A percentile compares a stretch with the other conserved stretches of the same genome.
These are phyloP conservation scores for Balansia obtecta DNA, from an alignment of 2,329 filamentous ascomycete genomes.

Conservation along the genomic window DNA sequence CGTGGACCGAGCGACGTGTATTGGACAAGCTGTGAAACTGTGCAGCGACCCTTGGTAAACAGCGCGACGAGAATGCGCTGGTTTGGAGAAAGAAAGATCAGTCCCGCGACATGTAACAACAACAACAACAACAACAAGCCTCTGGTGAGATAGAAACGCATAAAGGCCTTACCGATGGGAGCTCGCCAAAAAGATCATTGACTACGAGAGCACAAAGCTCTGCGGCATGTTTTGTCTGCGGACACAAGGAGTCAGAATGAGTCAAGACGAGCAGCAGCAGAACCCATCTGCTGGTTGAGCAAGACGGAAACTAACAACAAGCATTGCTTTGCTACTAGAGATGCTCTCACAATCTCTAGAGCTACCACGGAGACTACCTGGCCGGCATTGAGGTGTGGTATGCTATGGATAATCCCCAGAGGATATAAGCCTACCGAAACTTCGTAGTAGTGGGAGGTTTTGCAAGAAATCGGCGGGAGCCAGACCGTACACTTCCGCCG, in stretches of 20 bases:
- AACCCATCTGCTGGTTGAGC: constrained; percentile 6
- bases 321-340: constrained; percentile 58
- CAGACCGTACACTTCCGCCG: neutral
- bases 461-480: neutral
- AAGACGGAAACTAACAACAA: constrained; percentile 32
- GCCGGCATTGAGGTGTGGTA: constrained; percentile 38
- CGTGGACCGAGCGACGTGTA: constrained; percentile 61
- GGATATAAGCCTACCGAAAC: neutral
- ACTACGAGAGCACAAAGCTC: constrained; percentile 88
- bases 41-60: constrained; percentile 65
- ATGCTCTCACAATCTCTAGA: constrained; percentile 70
- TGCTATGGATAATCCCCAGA: neutral
- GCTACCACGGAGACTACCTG: constrained; percentile 58
- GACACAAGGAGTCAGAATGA: constrained; percentile 12
- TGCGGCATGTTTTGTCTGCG: constrained; percentile 59
- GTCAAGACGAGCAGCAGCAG: neutral
- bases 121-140: neutral
- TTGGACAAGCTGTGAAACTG: constrained; percentile 54
- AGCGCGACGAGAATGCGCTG: constrained; percentile 79
- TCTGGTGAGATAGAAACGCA: constrained; percentile 3
- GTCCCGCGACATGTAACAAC: constrained; percentile 12
- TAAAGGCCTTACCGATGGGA: constrained; percentile 60
- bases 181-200: constrained; percentile 79
- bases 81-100: constrained; percentile 12
- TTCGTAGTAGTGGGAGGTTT: neutral